Conservation (phyloP, 495 filamentous ascomycete genomes). For the Trichoderma erinaceum region DNA sequence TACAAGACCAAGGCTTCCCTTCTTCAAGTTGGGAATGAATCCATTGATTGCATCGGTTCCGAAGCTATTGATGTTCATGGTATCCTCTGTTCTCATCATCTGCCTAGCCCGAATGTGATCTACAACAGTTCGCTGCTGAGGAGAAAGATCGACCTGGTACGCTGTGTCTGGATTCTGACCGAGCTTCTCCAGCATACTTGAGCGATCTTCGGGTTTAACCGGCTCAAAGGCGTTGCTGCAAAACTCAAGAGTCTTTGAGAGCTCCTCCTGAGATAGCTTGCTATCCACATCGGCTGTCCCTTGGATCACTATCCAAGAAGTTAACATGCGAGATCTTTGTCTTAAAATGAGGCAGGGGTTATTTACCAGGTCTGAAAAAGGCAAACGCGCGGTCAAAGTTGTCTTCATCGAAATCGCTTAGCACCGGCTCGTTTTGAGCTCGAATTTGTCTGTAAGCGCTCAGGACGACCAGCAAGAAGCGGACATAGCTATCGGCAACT, state of each 20-base stretch:
- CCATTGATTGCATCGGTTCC: conserved; percentile 33
- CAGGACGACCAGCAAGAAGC: conserved; percentile 44
- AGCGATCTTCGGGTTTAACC: conserved; percentile 21
- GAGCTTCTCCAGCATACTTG: conserved; percentile 21
- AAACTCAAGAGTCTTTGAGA: conserved; percentile 37
- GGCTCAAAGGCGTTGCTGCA: conserved; percentile 29
- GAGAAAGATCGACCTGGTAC: conserved; percentile 20
- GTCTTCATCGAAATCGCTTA: conserved; percentile 36
- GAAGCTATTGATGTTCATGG: conserved; percentile 32
- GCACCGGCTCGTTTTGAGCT: conserved; percentile 27
- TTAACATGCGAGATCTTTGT: background rate
- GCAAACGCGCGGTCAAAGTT: conserved; percentile 42
- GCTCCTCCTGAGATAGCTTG: conserved; percentile 30
- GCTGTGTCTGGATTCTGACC: conserved; percentile 17
- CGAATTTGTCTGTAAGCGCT: conserved; percentile 43
- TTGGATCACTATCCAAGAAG: conserved; percentile 32
- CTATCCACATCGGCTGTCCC: conserved; percentile 30
- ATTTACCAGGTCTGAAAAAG: conserved; percentile 36
- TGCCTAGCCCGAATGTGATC: conserved; percentile 25
- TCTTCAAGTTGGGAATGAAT: conserved; percentile 25
- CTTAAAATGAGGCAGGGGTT: conserved; percentile 19
- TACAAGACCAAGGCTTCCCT: conserved; percentile 26
- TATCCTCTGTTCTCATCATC: conserved; percentile 28
- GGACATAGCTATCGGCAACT: conserved; percentile 41
- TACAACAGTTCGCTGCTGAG: conserved; percentile 31